phyloP scores from a whole-genome alignment of 2,329 filamentous ascomycete genomes.

The Helminthosporium solani region DNA sequence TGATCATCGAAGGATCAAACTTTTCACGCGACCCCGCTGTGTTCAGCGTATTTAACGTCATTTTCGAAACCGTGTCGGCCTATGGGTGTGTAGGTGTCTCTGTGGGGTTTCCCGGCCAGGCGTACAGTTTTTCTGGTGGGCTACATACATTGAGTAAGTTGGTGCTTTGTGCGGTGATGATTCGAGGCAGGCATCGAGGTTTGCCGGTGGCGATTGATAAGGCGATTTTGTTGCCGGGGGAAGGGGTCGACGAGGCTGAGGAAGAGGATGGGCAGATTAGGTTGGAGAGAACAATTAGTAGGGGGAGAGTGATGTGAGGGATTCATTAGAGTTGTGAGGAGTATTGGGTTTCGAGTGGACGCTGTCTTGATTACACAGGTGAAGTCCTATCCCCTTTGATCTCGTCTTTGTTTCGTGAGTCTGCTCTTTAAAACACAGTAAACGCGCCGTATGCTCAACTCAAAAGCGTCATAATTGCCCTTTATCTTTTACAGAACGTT shows the following conservation, averaged over 20 bases:
- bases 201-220: slow-evolving; percentile 58
- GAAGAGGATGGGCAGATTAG: slow-evolving; percentile 40
- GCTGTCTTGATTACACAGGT: too few relatives aligned
- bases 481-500: too few relatives aligned
- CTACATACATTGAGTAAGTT: slow-evolving; percentile 56
- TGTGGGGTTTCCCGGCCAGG: slow-evolving; percentile 47
- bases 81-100: slow-evolving; percentile 48
- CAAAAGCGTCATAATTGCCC: too few relatives aligned
- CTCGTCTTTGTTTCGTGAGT: too few relatives aligned
- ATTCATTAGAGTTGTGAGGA: too few relatives aligned
- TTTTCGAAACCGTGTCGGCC: slow-evolving; percentile 48
- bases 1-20: slow-evolving; percentile 45
- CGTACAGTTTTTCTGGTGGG: slow-evolving; percentile 50
- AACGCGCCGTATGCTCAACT: too few relatives aligned
- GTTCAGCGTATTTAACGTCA: slow-evolving; percentile 48
- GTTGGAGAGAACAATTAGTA: slow-evolving; percentile 17
- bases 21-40: slow-evolving; percentile 39
- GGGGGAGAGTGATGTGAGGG: slow-evolving; percentile 12
- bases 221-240: slow-evolving; percentile 44
- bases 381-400: too few relatives aligned
- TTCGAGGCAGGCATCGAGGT: slow-evolving; percentile 57
- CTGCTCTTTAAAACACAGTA: too few relatives aligned
- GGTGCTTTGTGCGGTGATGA: slow-evolving; percentile 57
- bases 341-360: too few relatives aligned
- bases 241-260: slow-evolving; percentile 30